These are phyloP conservation scores for Cladosporium austrohemisphaericum DNA, from an alignment of 2,329 filamentous ascomycete genomes.

Conservation along the genomic window DNA sequence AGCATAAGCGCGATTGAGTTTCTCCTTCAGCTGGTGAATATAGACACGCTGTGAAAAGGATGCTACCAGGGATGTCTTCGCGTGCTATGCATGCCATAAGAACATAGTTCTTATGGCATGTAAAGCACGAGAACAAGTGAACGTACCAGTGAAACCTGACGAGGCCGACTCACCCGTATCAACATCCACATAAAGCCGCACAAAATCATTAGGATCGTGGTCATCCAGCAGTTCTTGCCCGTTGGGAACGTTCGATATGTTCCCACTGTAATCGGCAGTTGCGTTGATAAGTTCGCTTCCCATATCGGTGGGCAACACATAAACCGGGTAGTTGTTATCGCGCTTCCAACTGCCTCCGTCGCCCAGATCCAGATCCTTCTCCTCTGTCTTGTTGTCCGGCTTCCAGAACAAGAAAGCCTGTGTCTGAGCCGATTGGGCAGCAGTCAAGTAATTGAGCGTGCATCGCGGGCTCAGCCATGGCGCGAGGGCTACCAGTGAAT, in stretches of 20 bases:
- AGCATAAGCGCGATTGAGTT: too few relatives aligned
- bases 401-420: constrained; percentile 57
- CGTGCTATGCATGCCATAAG: too few relatives aligned
- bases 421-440: constrained; percentile 55
- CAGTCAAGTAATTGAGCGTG: constrained; percentile 65
- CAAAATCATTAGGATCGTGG: constrained; percentile 41
- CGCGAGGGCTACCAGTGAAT: constrained; percentile 74
- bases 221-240: constrained; percentile 36
- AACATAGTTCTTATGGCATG: not conserved
- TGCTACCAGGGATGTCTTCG: too few relatives aligned
- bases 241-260: constrained; percentile 52
- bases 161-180: constrained; percentile 37
- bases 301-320: constrained; percentile 67
- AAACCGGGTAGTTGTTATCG: constrained; percentile 72
- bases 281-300: constrained; percentile 68
- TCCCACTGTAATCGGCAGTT: constrained; percentile 73
- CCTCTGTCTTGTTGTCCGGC: constrained; percentile 46
- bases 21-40: too few relatives aligned
- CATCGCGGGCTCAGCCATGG: constrained; percentile 79
- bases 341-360: constrained; percentile 69
- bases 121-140: constrained; percentile 7
- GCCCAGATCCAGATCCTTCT: constrained; percentile 65
- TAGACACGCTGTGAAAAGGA: too few relatives aligned
- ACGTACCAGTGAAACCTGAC: constrained; percentile 1
- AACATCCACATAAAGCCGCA: constrained; percentile 51